These are phyloP conservation scores for Globisporangium nagaii DNA, from an alignment of 352 stramenopile genomes.

Conservation along the genomic window DNA sequence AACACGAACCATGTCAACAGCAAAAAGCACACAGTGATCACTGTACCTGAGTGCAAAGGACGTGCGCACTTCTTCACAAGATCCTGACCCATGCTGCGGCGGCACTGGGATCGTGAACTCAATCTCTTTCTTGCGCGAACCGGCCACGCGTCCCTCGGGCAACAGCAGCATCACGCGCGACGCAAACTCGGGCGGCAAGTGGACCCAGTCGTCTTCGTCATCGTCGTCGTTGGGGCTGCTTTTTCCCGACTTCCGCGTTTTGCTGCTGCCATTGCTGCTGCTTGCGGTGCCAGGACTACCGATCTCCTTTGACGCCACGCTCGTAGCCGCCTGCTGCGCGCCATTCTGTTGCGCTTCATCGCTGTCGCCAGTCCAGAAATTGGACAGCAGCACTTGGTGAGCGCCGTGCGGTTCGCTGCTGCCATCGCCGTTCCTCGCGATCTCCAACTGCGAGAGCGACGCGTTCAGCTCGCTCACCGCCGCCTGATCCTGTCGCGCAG, in stretches of 20 bases:
- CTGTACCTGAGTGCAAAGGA: constrained; percentile 48
- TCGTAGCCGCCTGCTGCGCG: too few species aligned
- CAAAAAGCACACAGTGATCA: neutral
- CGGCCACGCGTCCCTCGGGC: constrained; percentile 42
- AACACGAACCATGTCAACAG: neutral
- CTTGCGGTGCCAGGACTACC: neutral
- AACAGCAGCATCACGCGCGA: constrained; percentile 68
- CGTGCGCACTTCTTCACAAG: constrained; percentile 29
- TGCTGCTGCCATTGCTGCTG: neutral
- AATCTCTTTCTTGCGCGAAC: constrained; percentile 49
- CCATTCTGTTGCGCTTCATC: too few species aligned
- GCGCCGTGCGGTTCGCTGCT: neutral
- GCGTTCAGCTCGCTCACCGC: constrained; percentile 1
- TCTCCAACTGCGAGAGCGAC: constrained; percentile 1
- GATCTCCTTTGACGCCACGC: neutral
- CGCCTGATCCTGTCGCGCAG: neutral
- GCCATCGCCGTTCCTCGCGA: neutral
- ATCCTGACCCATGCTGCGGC: neutral
- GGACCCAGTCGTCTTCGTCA: constrained; percentile 62
- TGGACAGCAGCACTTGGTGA: constrained; percentile 2
- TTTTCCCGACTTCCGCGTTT: too few species aligned
- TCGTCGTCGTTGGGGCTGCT: constrained; percentile 9
- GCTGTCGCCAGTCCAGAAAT: neutral
- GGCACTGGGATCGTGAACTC: constrained; percentile 58
- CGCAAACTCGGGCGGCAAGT: constrained; percentile 63